Evolutionary conservation across 2,329 filamentous ascomycete genomes (phyloP), one percentile per base, ranked within the genome.

Genomic region (Hymenoscyphus fraxineus): DNA sequence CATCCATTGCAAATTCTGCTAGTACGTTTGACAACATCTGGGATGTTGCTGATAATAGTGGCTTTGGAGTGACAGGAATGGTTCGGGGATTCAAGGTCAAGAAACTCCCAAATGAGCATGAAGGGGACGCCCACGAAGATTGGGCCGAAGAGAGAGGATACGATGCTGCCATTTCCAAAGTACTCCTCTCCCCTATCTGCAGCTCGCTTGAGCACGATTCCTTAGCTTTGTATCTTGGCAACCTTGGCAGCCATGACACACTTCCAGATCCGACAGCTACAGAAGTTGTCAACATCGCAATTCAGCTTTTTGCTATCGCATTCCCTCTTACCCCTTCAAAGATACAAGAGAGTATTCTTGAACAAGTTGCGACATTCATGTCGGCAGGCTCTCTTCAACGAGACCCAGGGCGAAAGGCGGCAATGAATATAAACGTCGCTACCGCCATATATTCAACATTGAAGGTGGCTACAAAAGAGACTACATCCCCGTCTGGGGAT

Each of bases 11-110:
- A 19, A 95, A 89, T 69, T 91, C 93, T 16, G 91, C 93, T 0
- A 92, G 91, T 6, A 90, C 88, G 2, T 97, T 98, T 73, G 95
- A 99, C 72, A 93, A 88, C 0, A 86, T 99, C 47, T 99, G 95
- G 95, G 94, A 98, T 67, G 86, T 97, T 6, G 90, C 88, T 9
- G 95, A 99, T 76, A 98, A 98, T 73, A 93, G 89, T 71, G 94
- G 93, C 0, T 98, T 97, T 76, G 95, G 96, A 2, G 89, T 99
- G 16, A 96, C 92, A 10, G 92, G 93, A 1, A 80, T 98, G 27
- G 88, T 96, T 1, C 83, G 86, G 27, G 91, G 92, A 0, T 93
- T 95, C 74, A 85, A 89, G 61, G 81, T 93, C 19, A 87, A 84
- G 71, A 85, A 83, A 32, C 82, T 93, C 64, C 87, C 88, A 15